phyloP scores from a whole-genome alignment of 768 basidiomycete genomes.

The Lactifluus subvellereus region DNA sequence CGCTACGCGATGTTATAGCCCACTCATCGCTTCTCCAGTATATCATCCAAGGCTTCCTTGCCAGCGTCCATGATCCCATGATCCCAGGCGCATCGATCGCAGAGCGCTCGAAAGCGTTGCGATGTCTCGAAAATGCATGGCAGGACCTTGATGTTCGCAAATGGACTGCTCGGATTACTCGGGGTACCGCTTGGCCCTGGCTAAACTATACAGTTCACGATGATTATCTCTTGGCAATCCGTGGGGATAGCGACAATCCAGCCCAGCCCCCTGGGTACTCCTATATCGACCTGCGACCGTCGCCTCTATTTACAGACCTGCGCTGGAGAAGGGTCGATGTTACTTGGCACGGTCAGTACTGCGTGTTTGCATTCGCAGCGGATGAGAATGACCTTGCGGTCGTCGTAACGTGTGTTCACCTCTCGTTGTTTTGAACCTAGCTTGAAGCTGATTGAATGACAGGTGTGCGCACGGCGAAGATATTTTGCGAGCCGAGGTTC shows the following conservation, averaged over 20 bases:
- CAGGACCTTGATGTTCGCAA: constrained; percentile 5
- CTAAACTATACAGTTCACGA: constrained; percentile 5
- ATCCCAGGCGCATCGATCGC: neutral
- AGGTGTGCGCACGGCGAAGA: constrained; percentile 11
- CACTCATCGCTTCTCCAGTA: constrained; percentile 2
- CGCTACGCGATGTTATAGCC: neutral
- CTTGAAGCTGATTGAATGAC: neutral
- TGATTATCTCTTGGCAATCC: constrained; percentile 14
- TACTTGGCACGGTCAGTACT: neutral
- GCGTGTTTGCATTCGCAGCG: constrained; percentile 8
- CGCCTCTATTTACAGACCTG: neutral
- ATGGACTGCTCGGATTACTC: neutral
- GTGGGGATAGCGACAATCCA: neutral
- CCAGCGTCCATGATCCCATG: constrained; percentile 5
- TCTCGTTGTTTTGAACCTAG: neutral
- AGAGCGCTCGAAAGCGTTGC: constrained; percentile 6
- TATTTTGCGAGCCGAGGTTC: neutral
- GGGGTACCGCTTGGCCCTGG: constrained; percentile 12
- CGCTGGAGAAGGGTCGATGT: constrained; percentile 4
- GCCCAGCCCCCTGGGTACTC: constrained; percentile 5
- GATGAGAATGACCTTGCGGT: constrained; percentile 6
- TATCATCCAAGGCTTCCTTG: neutral
- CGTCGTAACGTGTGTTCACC: neutral
- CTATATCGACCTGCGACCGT: constrained; percentile 5
- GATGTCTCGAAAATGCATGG: constrained; percentile 1